Conservation (phyloP, 345 rosid genomes). For the Acer yangbiense region DNA sequence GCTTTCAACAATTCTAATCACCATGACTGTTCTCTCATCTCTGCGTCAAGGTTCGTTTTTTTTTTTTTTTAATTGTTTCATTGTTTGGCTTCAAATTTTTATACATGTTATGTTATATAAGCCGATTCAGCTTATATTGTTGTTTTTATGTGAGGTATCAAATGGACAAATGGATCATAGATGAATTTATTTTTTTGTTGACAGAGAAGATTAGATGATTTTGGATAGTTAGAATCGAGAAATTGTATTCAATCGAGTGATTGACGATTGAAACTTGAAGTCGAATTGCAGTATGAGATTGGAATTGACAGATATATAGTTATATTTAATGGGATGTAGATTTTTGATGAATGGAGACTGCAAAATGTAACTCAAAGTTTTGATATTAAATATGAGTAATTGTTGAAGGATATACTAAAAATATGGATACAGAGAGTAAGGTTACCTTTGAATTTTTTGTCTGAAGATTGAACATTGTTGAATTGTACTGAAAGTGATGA, state of each 20-base stretch:
- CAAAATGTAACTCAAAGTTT: no score
- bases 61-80: background rate
- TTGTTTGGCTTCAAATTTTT: background rate
- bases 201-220: background rate
- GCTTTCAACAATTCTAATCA: conserved; percentile 4
- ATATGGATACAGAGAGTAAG: background rate
- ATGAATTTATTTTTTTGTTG: background rate
- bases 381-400: background rate
- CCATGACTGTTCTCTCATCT: conserved; percentile 32
- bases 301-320: background rate
- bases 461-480: no score
- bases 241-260: no score
- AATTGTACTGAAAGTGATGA: no score
- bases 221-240: no score
- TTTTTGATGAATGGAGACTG: background rate
- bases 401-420: background rate
- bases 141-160: background rate
- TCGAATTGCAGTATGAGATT: background rate
- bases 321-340: background rate
- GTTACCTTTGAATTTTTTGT: no score
- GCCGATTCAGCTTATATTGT: background rate
- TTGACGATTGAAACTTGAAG: background rate
- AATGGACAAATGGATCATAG: background rate
- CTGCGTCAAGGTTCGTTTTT: conserved; percentile 1
- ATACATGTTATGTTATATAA: background rate